These are phyloP conservation scores for Hysterangium stoloniferum DNA, from an alignment of 768 basidiomycete species.

Conservation along the genomic window DNA sequence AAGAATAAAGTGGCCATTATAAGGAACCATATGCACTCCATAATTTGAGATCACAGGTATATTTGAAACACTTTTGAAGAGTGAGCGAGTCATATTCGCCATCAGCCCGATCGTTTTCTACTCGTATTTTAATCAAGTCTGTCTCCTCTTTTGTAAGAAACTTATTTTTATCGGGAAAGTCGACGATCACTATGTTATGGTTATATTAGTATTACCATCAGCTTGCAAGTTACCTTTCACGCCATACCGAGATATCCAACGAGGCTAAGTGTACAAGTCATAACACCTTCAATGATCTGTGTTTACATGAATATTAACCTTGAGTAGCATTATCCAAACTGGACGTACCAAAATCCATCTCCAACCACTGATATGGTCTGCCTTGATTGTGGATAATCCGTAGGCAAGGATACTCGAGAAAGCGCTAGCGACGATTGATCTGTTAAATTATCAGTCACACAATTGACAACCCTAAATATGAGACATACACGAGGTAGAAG, in stretches of 20 bases:
- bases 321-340: too few relatives aligned
- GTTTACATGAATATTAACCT: neutral
- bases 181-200: constrained; percentile 18
- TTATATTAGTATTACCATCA: neutral
- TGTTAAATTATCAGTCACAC: neutral
- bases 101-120: constrained; percentile 23
- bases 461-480: constrained; percentile 16
- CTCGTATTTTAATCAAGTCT: constrained; percentile 16
- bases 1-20: neutral
- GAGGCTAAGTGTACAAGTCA: constrained; percentile 16
- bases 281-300: constrained; percentile 17
- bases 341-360: constrained; percentile 24
- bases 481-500: constrained; percentile 23
- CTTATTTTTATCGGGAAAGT: constrained; percentile 25
- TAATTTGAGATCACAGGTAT: constrained; percentile 19
- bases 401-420: constrained; percentile 15
- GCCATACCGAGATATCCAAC: constrained; percentile 13
- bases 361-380: constrained; percentile 20
- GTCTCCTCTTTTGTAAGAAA: constrained; percentile 22
- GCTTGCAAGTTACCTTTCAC: too few relatives aligned
- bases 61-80: constrained; percentile 14
- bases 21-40: constrained; percentile 14
- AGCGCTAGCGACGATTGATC: constrained; percentile 13
- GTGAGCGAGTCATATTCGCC: constrained; percentile 19
- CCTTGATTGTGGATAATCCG: constrained; percentile 12